phyloP scores from a whole-genome alignment of 208 protist genomes.

The Trichomonas vaginalis region DNA sequence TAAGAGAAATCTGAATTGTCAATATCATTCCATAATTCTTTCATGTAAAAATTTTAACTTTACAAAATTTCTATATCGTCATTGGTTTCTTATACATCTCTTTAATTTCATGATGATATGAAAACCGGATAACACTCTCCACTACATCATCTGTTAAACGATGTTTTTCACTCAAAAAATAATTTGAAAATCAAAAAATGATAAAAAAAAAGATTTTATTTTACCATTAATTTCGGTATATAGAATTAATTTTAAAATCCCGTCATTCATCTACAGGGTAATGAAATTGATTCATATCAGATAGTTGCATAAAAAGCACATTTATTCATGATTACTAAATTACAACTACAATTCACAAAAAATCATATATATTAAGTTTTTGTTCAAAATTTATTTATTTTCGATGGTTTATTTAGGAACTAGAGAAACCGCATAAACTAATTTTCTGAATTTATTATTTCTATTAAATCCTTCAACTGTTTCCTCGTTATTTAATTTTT shows the following conservation, averaged over 20 bases:
- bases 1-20: too few species aligned
- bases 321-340: neutral
- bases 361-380: neutral
- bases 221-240: neutral
- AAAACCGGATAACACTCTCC: neutral
- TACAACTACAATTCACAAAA: neutral
- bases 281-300: neutral
- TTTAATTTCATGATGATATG: neutral
- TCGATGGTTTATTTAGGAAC: neutral
- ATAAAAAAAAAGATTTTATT: neutral
- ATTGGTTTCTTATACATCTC: neutral
- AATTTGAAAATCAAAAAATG: neutral
- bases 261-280: neutral
- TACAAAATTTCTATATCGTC: neutral
- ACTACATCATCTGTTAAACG: neutral
- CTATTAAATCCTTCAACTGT: neutral
- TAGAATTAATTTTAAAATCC: neutral
- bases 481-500: neutral
- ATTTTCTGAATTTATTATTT: neutral
- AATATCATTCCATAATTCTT: too few species aligned
- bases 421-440: neutral
- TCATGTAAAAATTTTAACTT: neutral
- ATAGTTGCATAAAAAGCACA: neutral
- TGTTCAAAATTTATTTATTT: neutral
- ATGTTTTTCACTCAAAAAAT: neutral